Percentiles rank a stretch among this genome's conserved stretches.
phyloP scores from a whole-genome alignment of 441 rosid species.

The Erodium trifolium region DNA sequence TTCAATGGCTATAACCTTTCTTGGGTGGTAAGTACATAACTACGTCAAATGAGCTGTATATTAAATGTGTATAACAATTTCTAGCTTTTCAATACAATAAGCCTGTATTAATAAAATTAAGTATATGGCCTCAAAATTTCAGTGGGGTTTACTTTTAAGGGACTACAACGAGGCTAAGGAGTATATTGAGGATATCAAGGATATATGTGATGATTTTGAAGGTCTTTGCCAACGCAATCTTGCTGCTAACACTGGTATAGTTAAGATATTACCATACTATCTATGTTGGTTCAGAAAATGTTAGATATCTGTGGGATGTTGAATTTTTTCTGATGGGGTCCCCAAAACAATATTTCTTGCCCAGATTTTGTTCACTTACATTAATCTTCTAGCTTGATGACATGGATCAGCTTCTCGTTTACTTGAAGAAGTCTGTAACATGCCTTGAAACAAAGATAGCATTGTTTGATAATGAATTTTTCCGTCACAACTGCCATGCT shows the following conservation, averaged over 20 bases:
- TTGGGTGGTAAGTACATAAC: conserved; percentile 64
- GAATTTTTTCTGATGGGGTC: neutral
- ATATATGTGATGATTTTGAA: conserved; percentile 84
- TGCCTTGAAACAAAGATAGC: neutral
- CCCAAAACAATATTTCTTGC: neutral
- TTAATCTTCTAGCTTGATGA: too few relatives aligned
- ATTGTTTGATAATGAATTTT: neutral
- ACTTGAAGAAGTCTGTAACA: neutral
- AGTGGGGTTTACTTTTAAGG: conserved; percentile 78
- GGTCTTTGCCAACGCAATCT: conserved; percentile 89
- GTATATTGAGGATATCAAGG: conserved; percentile 83
- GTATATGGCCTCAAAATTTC: conserved; percentile 20
- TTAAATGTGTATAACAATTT: too few relatives aligned
- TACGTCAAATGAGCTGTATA: conserved; percentile 8
- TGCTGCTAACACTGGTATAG: conserved; percentile 80
- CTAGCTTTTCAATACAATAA: neutral
- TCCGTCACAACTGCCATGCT: neutral
- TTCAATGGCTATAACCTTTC: conserved; percentile 77
- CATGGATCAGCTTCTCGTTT: too few relatives aligned
- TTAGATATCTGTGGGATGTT: neutral
- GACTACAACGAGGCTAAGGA: conserved; percentile 77
- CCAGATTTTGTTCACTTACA: too few relatives aligned
- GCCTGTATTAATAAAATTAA: neutral
- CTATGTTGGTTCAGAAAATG: neutral
- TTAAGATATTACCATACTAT: neutral